Conservation (phyloP, 31 red algal species). For the Endocladia muricata region DNA sequence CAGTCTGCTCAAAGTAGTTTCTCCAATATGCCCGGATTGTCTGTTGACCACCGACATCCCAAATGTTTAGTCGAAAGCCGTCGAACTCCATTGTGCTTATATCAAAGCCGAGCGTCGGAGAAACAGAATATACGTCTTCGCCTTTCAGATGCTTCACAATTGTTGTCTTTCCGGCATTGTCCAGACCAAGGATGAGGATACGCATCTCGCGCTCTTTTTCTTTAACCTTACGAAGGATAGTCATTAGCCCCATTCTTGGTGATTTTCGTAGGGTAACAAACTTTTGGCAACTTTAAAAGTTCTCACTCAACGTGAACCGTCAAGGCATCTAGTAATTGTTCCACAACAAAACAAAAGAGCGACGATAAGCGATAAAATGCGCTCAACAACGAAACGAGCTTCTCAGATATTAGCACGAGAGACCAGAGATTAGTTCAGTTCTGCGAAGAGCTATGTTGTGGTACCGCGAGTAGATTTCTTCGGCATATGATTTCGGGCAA, state of each 20-base stretch:
- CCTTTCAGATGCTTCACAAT: slow-evolving; percentile 80
- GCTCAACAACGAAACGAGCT: no score
- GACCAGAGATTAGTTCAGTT: no score
- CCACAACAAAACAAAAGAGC: no score
- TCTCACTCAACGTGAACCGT: no score
- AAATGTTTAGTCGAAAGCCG: slow-evolving; percentile 79
- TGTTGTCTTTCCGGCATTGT: slow-evolving; percentile 96
- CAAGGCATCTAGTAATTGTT: no score
- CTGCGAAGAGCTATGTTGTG: no score
- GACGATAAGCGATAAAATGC: no score
- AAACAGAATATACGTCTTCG: slow-evolving; percentile 66
- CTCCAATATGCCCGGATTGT: slow-evolving; percentile 95
- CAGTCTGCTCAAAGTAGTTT: slow-evolving; percentile 99
- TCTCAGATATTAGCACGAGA: no score
- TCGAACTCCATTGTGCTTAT: slow-evolving; percentile 75
- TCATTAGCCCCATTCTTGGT: slow-evolving; percentile 85
- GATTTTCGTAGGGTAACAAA: no score
- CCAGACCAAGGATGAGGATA: slow-evolving; percentile 90
- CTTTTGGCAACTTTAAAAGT: no score
- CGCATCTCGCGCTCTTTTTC: slow-evolving; percentile 81
- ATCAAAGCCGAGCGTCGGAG: slow-evolving; percentile 94
- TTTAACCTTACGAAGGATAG: slow-evolving; percentile 87
- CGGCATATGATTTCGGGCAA: no score
- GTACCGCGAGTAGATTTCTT: no score
- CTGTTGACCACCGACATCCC: slow-evolving; percentile 98